Base-by-base conservation (phyloP, 202 grass and related monocot genomes). In the Miscanthus sacchariflorus region DNA sequence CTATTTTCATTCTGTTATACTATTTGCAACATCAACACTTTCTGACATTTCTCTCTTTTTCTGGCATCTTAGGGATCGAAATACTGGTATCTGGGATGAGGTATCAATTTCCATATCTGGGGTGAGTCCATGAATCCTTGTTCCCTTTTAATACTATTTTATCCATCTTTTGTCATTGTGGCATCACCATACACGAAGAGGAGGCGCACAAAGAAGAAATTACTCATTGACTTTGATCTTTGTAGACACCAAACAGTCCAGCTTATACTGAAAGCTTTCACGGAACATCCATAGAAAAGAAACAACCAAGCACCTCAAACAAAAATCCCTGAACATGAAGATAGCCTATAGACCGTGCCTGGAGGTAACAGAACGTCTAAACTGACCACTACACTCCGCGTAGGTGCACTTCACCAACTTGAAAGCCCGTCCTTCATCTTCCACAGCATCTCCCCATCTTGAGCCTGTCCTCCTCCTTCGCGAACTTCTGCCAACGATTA, bases 81-180 rank as follows among this genome's bases (percentile, higher is more conserved):
- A 98, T 83, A 98, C 96, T 0, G 94, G 96, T 80, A 98, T 98
- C 69, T 96, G 96, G 96, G 96, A 98, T 96, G 96, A 98, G 91
- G 94, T 98, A 46, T 98, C 96, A 54, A 82, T 98, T 81, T 93
- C 86, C 50, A 79, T 89, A 50, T 93, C 91, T 76, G 94, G 94
- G 85, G 96, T 98, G 84, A 96, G 93, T 58, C 83, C 85, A 87
- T 28, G 30, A 72, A 40, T 30, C 70, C 38, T 36, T 88, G 0
- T 40, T 69, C 27, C 71, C 4, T 82, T 18, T 48, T 65, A 63
- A 28, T 81, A 50, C 12, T 81, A 54, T 61, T 76, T 75, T 25
- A 18, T 67, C 28, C 12, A 30, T 52, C 38, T 52, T 65, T 66
- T 77, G 19, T 43, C 23, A 12, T 72, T 74, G 5, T 18, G 24